Evolutionary conservation across 257 asterid species (phyloP).

Genomic region (Fraxinus anomala): DNA sequence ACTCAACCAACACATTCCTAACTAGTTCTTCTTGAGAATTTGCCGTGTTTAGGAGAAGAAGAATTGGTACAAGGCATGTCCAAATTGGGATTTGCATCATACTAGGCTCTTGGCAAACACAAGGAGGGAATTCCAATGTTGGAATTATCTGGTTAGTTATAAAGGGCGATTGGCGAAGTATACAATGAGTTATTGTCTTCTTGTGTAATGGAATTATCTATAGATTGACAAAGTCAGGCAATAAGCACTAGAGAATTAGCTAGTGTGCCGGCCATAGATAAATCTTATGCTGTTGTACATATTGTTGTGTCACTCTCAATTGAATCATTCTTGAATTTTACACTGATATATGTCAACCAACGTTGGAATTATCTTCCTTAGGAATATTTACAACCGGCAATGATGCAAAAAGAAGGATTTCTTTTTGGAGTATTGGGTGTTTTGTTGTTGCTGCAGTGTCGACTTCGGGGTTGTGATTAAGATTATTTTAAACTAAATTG

Average conservation of each 20-base stretch:
- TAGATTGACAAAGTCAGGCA: constrained; percentile 26
- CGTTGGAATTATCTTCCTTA: neutral
- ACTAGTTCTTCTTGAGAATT: constrained; percentile 41
- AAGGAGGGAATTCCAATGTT: constrained; percentile 29
- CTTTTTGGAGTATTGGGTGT: neutral
- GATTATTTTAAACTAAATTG: neutral
- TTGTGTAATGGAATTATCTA: constrained; percentile 1
- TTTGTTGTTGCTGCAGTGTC: neutral
- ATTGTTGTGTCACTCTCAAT: constrained; percentile 25
- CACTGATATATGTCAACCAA: neutral
- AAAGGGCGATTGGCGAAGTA: constrained; percentile 34
- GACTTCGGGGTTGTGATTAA: neutral
- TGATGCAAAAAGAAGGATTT: neutral
- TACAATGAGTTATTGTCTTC: constrained; percentile 21
- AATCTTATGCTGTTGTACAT: neutral
- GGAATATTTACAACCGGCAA: neutral
- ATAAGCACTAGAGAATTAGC: neutral
- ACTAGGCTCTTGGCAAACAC: constrained; percentile 9
- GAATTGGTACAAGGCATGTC: constrained; percentile 33
- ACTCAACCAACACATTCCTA: constrained; percentile 34
- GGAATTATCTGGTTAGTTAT: constrained; percentile 18
- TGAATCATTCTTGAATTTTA: constrained; percentile 39
- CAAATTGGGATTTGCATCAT: constrained; percentile 38
- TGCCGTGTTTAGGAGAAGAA: constrained; percentile 25
- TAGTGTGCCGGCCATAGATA: constrained; percentile 39